A percentile compares a stretch with the other conserved stretches of the same genome.
Evolutionary conservation across 2,329 filamentous ascomycete genomes (phyloP).

Genomic region (Plenodomus lindquistii): DNA sequence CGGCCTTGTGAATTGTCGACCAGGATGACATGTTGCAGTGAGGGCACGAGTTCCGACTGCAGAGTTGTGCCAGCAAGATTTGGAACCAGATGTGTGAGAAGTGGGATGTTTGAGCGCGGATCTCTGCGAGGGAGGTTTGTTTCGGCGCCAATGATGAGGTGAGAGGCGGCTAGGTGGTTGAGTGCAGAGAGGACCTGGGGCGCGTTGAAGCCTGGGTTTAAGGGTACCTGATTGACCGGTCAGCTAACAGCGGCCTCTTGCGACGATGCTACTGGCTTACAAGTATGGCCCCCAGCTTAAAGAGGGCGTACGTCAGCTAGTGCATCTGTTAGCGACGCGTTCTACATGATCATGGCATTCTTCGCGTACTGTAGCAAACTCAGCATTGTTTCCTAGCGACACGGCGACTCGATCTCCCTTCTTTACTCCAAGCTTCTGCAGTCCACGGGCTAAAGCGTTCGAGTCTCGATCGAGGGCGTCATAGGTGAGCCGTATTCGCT

Average conservation of each 20-base stretch:
- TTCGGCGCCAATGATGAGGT: slow-evolving; percentile 84
- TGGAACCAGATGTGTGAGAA: slow-evolving; percentile 59
- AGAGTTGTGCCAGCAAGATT: slow-evolving; percentile 51
- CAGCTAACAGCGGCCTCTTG: background rate
- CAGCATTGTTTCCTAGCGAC: slow-evolving; percentile 80
- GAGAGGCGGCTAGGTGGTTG: slow-evolving; percentile 70
- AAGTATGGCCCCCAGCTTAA: slow-evolving; percentile 91
- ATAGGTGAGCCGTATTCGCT: slow-evolving; percentile 72
- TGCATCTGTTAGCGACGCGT: slow-evolving; percentile 21
- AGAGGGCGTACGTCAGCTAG: slow-evolving; percentile 76
- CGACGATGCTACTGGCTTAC: slow-evolving; percentile 48
- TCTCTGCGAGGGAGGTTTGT: slow-evolving; percentile 75
- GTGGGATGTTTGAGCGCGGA: slow-evolving; percentile 62
- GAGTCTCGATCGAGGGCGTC: slow-evolving; percentile 73
- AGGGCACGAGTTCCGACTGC: slow-evolving; percentile 65
- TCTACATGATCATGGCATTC: background rate
- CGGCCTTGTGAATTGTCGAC: slow-evolving; percentile 74
- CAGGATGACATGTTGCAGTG: slow-evolving; percentile 71
- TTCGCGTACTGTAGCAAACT: slow-evolving; percentile 71
- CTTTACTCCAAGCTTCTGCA: slow-evolving; percentile 70
- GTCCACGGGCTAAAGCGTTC: slow-evolving; percentile 72
- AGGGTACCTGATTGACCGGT: slow-evolving; percentile 63
- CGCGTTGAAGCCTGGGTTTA: slow-evolving; percentile 88
- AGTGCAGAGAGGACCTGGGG: slow-evolving; percentile 78
- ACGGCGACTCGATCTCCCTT: slow-evolving; percentile 87